Conservation (phyloP, 176 grass and related monocot genomes). For the Eragrostis curvula region DNA sequence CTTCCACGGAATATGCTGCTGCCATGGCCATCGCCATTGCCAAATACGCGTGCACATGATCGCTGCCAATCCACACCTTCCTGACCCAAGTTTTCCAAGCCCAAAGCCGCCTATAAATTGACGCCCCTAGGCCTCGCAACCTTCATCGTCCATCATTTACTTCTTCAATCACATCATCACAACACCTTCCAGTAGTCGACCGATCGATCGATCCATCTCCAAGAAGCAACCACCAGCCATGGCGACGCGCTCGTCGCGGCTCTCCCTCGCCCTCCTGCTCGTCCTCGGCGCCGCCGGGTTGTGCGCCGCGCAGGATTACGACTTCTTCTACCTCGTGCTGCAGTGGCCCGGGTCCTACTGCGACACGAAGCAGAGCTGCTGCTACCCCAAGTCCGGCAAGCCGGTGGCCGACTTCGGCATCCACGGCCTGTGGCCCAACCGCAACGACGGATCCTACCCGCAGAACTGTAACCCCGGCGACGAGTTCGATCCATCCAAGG, state of each 20-base stretch:
- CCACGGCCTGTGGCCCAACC: slow-evolving; percentile 97
- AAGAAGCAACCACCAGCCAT: slow-evolving; percentile 31
- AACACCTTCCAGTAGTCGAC: background rate
- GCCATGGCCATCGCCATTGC: background rate
- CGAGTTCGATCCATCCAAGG: slow-evolving; percentile 72
- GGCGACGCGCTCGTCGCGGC: slow-evolving; percentile 27
- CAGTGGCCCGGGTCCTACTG: slow-evolving; percentile 97
- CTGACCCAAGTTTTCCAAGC: background rate
- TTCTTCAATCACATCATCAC: background rate
- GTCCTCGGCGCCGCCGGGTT: slow-evolving; percentile 27
- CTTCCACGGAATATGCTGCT: slow-evolving; percentile 23
- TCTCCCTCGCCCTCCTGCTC: slow-evolving; percentile 41
- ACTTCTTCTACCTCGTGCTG: slow-evolving; percentile 89
- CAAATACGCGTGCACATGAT: background rate
- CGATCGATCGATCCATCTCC: slow-evolving; percentile 6
- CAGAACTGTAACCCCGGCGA: slow-evolving; percentile 66
- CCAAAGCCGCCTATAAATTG: slow-evolving; percentile 45
- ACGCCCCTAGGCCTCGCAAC: background rate
- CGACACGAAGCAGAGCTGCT: slow-evolving; percentile 86
- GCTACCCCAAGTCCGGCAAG: slow-evolving; percentile 85
- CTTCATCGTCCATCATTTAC: background rate
- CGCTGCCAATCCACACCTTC: background rate
- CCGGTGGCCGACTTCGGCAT: slow-evolving; percentile 90
- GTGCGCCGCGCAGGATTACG: slow-evolving; percentile 61
- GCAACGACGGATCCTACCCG: slow-evolving; percentile 88